Evolutionary conservation across 345 rosid species (phyloP).

Genomic region (Passiflora organensis): DNA sequence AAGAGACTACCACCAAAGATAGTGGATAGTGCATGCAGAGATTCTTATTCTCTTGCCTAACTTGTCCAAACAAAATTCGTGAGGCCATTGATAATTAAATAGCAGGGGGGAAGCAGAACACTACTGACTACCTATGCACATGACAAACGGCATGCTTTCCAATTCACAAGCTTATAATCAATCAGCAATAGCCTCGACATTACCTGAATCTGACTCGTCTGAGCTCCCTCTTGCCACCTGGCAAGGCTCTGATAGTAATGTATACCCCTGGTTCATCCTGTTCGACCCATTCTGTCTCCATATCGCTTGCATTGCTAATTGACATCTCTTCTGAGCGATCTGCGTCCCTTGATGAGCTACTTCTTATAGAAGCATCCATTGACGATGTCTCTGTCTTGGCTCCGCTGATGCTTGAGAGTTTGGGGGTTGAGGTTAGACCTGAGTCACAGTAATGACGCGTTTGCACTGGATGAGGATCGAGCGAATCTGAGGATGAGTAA

Average conservation of each 20-base stretch:
- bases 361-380: slow-evolving; percentile 38
- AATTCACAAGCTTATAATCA: no score
- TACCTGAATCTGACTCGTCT: slow-evolving; percentile 38
- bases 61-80: no score
- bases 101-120: no score
- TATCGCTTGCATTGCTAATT: slow-evolving; percentile 35
- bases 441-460: slow-evolving; percentile 47
- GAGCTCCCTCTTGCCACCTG: slow-evolving; percentile 31
- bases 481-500: slow-evolving; percentile 27
- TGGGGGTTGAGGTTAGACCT: slow-evolving; percentile 76
- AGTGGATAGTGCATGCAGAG: no score
- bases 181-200: no score
- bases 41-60: no score
- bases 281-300: slow-evolving; percentile 36
- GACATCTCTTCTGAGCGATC: slow-evolving; percentile 32
- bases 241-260: slow-evolving; percentile 29
- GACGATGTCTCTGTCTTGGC: slow-evolving; percentile 91
- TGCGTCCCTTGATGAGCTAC: slow-evolving; percentile 34
- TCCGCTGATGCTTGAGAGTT: slow-evolving; percentile 85
- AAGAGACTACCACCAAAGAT: no score
- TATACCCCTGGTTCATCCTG: slow-evolving; percentile 36
- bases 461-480: slow-evolving; percentile 26
- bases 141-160: no score
- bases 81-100: no score
- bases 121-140: no score